Evolutionary conservation across 1,284 basidiomycete genomes (phyloP), one percentile per base, ranked within the genome.

Genomic region (Rhodotorula sp.): DNA sequence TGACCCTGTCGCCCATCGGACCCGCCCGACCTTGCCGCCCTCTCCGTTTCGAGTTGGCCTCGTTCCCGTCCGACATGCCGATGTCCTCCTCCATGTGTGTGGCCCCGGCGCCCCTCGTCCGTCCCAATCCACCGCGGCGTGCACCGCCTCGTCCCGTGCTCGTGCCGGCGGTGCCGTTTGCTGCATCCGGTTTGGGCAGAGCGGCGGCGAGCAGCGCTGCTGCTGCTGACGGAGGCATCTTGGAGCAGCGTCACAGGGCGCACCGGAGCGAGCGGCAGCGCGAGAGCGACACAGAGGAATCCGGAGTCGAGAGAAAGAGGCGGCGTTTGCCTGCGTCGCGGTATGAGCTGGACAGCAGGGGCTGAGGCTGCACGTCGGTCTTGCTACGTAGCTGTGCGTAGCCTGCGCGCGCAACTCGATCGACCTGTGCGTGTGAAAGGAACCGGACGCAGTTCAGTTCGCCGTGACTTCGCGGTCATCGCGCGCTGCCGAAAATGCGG

Each of bases 1-100:
- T 68, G 19, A 75, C 73, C 23, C 75, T n/a, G 31, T 76, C 66
- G 23, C 75, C 75, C 75, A 76, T 76, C 15, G 75, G 75, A 14
- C 68, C 64, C 23, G 38, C 31, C 49, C 67, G 28, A 3, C 60
- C 60, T 47, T 67, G 69, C 60, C 68, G 54, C 6, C 74, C 69
- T 43, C 62, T 60, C 45, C 71, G 26, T n/a, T 54, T 64, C 5
- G 55, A 59, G 3, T 47, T 62, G 0, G 47, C 64, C n/a, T 67
- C 68, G 21, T 48, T 52, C 3, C 48, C 64, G 26, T 76, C 75
- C 8, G 56, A 60, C 75, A 76, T 74, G 28, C 75, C 75, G 2
- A 74, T 63, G 45, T 76, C 75, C 60, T 76, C 75, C 47, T 71
- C 68, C 52, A 62, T 50, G 19, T 57, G 60, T 47, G 58, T 47